Percentiles rank a stretch among this genome's conserved stretches.
These are phyloP conservation scores for Phytophthora hybrid DNA, from an alignment of 352 stramenopile genomes.

Conservation along the genomic window DNA sequence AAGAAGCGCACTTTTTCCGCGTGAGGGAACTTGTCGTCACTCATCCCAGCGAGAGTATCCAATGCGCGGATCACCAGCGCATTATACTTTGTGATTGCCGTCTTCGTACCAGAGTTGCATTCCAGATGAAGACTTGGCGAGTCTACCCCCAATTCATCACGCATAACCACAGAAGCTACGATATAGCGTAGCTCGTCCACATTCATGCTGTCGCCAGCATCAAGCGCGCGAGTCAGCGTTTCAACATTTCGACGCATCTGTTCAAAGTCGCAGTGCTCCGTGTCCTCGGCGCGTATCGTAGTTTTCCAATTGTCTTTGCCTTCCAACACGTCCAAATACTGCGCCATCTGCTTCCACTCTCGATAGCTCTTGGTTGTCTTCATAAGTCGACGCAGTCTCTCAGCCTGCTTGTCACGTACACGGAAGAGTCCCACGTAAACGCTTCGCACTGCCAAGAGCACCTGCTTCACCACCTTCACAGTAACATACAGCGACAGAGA, in stretches of 20 bases:
- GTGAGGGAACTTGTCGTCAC: constrained; percentile 43
- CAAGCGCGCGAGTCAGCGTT: constrained; percentile 40
- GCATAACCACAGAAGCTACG: constrained; percentile 67
- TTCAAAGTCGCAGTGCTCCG: constrained; percentile 69
- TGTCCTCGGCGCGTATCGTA: constrained; percentile 49
- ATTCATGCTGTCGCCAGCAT: constrained; percentile 43
- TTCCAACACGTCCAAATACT: constrained; percentile 69
- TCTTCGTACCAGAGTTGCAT: constrained; percentile 71
- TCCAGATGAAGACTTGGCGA: constrained; percentile 60
- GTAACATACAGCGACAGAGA: constrained; percentile 60
- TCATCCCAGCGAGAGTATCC: constrained; percentile 45
- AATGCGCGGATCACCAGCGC: constrained; percentile 53
- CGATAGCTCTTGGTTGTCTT: constrained; percentile 59
- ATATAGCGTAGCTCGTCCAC: constrained; percentile 68
- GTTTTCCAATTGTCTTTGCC: constrained; percentile 71
- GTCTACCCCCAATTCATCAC: constrained; percentile 72
- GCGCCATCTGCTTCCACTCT: constrained; percentile 71
- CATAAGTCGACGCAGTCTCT: constrained; percentile 67
- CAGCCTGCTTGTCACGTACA: constrained; percentile 60
- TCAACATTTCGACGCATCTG: constrained; percentile 57
- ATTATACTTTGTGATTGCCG: constrained; percentile 65
- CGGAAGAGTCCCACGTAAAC: constrained; percentile 47
- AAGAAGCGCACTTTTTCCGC: constrained; percentile 67
- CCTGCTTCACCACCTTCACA: constrained; percentile 61
- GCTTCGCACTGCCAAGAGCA: constrained; percentile 31